Evolutionary conservation across 768 basidiomycete genomes (phyloP), one percentile per base, ranked within the genome.

Genomic region (Lyophyllum semitale): DNA sequence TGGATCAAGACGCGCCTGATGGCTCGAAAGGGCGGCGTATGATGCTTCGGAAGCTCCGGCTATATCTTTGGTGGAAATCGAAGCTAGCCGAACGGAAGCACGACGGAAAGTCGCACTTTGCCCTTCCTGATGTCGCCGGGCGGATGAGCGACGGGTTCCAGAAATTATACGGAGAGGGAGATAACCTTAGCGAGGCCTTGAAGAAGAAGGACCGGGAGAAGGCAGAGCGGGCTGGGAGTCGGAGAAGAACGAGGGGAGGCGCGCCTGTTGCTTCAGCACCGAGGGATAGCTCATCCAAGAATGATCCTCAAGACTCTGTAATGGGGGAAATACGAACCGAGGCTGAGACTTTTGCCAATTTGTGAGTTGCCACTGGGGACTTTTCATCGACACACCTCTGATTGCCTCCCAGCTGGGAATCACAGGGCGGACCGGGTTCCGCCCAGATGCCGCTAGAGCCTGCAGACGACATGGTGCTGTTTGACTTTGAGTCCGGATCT

Each of bases 21-120:
- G 91, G 89, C 1, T 61, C 73, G 50, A 84, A 83, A 55, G 95
- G 92, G 1, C 79, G 82, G 37, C 72, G 64, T 22, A 88, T 97
- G 89, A 91, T 98, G 86, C 79, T 91, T 64, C 74, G 78, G 17
- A 89, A 89, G 57, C 76, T 97, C 2, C 73, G 81, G 8, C 68
- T 72, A 23, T 93, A 94, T 69, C 76, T 98, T 17, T 88, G 78
- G 77, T 94, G 93, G 93, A 95, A 94, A 70, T 77, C 81, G 12
- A 77, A 80, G 53, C 67, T 80, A 41, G 64, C 66, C 3, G 71
- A 73, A 33, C 69, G 70, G 38, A 77, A 76, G 59, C 58, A 71
- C 41, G 73, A 73, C 1, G 73, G 67, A 5, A 68, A 70, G 51
- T 59, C 61, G 1, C 61, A 57, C 20, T 67, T 68, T 50, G 62